Conservation (phyloP, 768 basidiomycete genomes). For the Xerocomellus intermedius region DNA sequence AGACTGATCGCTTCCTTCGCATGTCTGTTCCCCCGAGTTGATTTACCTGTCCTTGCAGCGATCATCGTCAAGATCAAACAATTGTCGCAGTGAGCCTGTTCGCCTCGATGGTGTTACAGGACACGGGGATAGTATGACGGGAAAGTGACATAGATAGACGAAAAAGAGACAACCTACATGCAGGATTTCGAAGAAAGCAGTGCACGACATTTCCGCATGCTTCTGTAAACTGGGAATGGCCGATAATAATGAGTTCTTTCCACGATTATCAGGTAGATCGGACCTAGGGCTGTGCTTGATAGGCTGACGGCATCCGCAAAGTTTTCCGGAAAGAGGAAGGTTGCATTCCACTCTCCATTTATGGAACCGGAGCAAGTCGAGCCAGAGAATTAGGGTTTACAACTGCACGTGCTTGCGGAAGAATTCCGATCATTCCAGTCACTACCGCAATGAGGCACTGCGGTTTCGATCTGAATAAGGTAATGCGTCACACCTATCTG, state of each 20-base stretch:
- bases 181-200: background rate
- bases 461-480: no score
- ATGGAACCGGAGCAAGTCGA: no score
- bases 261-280: no score
- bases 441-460: no score
- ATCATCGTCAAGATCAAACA: slow-evolving; percentile 47
- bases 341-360: no score
- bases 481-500: no score
- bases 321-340: no score
- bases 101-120: background rate
- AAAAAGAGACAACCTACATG: background rate
- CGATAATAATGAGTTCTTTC: background rate
- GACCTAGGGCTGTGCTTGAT: no score
- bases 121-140: background rate
- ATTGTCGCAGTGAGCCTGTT: slow-evolving; percentile 31
- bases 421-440: no score
- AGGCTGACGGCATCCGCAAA: no score
- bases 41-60: slow-evolving; percentile 28
- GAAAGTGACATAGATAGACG: background rate
- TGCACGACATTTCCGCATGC: background rate
- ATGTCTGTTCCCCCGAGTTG: background rate
- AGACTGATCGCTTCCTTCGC: slow-evolving; percentile 24
- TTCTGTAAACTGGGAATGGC: background rate
- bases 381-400: no score
- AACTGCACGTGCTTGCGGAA: no score